These are phyloP conservation scores for Neonectria coccinea DNA, from an alignment of 2,329 filamentous ascomycete genomes.

Conservation along the genomic window DNA sequence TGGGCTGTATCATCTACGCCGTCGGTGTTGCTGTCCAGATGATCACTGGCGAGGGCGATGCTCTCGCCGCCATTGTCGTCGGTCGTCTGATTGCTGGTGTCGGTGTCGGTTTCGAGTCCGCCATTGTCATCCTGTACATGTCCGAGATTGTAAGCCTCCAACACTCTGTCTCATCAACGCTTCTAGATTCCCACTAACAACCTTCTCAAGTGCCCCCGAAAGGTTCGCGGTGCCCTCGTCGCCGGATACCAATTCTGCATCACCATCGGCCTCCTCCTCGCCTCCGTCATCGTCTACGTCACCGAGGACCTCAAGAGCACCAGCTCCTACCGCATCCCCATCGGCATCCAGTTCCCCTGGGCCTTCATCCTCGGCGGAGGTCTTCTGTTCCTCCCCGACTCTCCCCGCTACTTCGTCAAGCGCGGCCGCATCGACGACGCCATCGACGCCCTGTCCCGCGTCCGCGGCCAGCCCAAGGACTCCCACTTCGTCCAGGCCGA, in stretches of 20 bases:
- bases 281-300: slow-evolving; percentile 32
- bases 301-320: slow-evolving; percentile 23
- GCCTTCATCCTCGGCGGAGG: slow-evolving; percentile 79
- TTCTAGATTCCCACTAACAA: slow-evolving; percentile 24
- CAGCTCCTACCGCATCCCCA: slow-evolving; percentile 75
- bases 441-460: slow-evolving; percentile 69
- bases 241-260: slow-evolving; percentile 38
- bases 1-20: slow-evolving; percentile 77
- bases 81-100: slow-evolving; percentile 82
- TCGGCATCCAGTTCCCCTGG: slow-evolving; percentile 82
- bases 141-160: slow-evolving; percentile 75
- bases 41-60: slow-evolving; percentile 57
- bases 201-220: slow-evolving; percentile 57
- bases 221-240: slow-evolving; percentile 37
- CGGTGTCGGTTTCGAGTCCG: slow-evolving; percentile 84
- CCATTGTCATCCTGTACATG: slow-evolving; percentile 89
- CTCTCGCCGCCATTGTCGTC: slow-evolving; percentile 73
- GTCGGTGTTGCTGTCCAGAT: slow-evolving; percentile 77
- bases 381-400: slow-evolving; percentile 83
- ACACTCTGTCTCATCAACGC: not conserved
- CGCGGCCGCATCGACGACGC: slow-evolving; percentile 76
- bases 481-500: slow-evolving; percentile 83
- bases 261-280: slow-evolving; percentile 38
- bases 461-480: slow-evolving; percentile 79
- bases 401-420: slow-evolving; percentile 87